These are phyloP conservation scores for Fusarium sp. DNA, from an alignment of 2,329 filamentous ascomycete genomes.

Conservation along the genomic window DNA sequence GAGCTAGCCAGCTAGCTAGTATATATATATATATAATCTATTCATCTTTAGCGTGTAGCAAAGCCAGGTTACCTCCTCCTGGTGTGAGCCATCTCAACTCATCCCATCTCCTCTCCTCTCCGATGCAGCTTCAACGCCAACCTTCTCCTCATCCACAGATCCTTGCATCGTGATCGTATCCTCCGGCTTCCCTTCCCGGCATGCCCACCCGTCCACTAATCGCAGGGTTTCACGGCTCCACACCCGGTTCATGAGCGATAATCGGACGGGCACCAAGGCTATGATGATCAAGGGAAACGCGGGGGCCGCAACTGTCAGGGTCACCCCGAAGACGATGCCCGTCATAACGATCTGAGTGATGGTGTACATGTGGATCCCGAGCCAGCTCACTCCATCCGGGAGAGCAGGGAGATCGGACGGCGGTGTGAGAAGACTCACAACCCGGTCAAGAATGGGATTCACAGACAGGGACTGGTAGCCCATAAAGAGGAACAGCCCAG, in stretches of 20 bases:
- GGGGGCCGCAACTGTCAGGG: conserved; percentile 68
- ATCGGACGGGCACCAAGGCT: conserved; percentile 67
- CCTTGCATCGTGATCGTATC: conserved; percentile 48
- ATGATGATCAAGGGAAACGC: conserved; percentile 72
- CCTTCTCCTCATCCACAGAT: conserved; percentile 45
- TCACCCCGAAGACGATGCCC: conserved; percentile 68
- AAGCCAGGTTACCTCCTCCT: too few species aligned
- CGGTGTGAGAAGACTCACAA: conserved; percentile 66
- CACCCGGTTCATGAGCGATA: conserved; percentile 67
- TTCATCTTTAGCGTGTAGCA: conserved; percentile 1
- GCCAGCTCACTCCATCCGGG: conserved; percentile 57
- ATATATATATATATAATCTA: neutral
- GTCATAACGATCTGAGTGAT: conserved; percentile 66
- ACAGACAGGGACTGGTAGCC: conserved; percentile 70
- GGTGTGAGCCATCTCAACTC: neutral
- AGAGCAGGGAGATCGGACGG: conserved; percentile 58
- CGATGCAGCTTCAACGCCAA: conserved; percentile 15
- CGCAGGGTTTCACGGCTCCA: conserved; percentile 67
- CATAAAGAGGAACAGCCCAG: conserved; percentile 74
- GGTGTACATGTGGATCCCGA: conserved; percentile 67
- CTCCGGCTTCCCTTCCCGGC: conserved; percentile 62
- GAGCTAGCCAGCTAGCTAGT: neutral
- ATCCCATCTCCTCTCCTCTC: neutral
- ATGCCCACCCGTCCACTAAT: conserved; percentile 58
- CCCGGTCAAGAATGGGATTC: conserved; percentile 68